Percentiles rank a stretch among this genome's conserved stretches.
These are phyloP conservation scores for Eustoma russellianum DNA, from an alignment of 257 asterid genomes.

Conservation along the genomic window DNA sequence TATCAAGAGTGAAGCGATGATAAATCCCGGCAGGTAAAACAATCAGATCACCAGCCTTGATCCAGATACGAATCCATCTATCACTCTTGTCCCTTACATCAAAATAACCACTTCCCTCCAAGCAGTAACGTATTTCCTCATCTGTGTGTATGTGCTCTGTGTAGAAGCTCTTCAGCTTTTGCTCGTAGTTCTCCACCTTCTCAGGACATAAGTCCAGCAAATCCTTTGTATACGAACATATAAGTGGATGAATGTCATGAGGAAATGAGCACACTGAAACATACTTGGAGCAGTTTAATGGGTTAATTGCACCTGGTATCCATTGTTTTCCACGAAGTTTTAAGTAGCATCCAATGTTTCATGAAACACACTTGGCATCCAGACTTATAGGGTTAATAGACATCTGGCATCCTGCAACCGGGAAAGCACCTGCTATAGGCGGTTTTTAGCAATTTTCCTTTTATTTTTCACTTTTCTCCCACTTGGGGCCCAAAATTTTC, in stretches of 20 bases:
- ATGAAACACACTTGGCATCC: too few relatives aligned
- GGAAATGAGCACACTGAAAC: too few relatives aligned
- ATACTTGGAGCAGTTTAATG: background rate
- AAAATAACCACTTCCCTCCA: constrained; percentile 71
- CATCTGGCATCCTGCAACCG: too few relatives aligned
- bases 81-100: constrained; percentile 67
- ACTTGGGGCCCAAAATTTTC: too few relatives aligned
- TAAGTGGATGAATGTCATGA: too few relatives aligned
- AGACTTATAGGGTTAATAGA: too few relatives aligned
- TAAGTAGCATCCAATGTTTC: too few relatives aligned
- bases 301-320: too few relatives aligned
- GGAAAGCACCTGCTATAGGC: too few relatives aligned
- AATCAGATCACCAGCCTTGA: constrained; percentile 70
- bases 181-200: constrained; percentile 66
- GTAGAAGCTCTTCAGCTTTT: constrained; percentile 69
- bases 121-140: constrained; percentile 80
- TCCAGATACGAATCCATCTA: constrained; percentile 71
- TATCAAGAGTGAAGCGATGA: constrained; percentile 79
- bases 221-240: constrained; percentile 36
- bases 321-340: background rate
- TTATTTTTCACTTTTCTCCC: too few relatives aligned
- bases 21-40: constrained; percentile 84
- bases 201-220: constrained; percentile 75
- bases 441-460: too few relatives aligned
- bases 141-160: constrained; percentile 76